Conservation (phyloP, 2,329 filamentous ascomycete species). For the Trichoderma cornu-damae region DNA sequence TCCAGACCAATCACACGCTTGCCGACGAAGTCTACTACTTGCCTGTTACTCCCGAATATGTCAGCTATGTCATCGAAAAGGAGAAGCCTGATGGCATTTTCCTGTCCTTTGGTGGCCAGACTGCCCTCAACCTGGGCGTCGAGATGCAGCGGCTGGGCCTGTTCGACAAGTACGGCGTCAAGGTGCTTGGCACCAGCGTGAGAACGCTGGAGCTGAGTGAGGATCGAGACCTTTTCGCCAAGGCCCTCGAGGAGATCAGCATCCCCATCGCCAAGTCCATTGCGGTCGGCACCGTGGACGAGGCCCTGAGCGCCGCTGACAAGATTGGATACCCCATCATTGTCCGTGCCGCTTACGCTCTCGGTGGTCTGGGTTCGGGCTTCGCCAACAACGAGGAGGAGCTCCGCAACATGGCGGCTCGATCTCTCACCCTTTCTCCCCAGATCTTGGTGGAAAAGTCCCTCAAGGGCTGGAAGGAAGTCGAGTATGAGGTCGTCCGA, state of each 20-base stretch:
- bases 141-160: slow-evolving; percentile 95
- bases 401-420: slow-evolving; percentile 85
- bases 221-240: slow-evolving; percentile 92
- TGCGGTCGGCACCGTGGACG: slow-evolving; percentile 84
- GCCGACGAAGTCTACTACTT: slow-evolving; percentile 98
- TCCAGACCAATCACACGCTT: slow-evolving; percentile 93
- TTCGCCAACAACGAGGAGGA: slow-evolving; percentile 94
- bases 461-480: slow-evolving; percentile 98
- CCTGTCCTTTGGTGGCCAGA: slow-evolving; percentile 95
- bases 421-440: slow-evolving; percentile 86
- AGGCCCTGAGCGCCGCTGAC: slow-evolving; percentile 81
- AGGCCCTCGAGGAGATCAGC: slow-evolving; percentile 93
- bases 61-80: slow-evolving; percentile 93
- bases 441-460: slow-evolving; percentile 98
- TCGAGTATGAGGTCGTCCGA: slow-evolving; percentile 96
- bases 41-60: slow-evolving; percentile 95
- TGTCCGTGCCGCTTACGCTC: slow-evolving; percentile 91
- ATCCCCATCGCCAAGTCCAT: slow-evolving; percentile 97
- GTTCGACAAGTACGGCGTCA: slow-evolving; percentile 92
- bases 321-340: slow-evolving; percentile 95
- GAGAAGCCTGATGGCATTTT: slow-evolving; percentile 96
- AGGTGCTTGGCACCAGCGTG: slow-evolving; percentile 91
- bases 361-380: slow-evolving; percentile 92
- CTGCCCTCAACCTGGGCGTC: slow-evolving; percentile 91
- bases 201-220: slow-evolving; percentile 91